Evolutionary conservation across 2,329 filamentous ascomycete species (phyloP).

Genomic region (Waltergamsia citrina): DNA sequence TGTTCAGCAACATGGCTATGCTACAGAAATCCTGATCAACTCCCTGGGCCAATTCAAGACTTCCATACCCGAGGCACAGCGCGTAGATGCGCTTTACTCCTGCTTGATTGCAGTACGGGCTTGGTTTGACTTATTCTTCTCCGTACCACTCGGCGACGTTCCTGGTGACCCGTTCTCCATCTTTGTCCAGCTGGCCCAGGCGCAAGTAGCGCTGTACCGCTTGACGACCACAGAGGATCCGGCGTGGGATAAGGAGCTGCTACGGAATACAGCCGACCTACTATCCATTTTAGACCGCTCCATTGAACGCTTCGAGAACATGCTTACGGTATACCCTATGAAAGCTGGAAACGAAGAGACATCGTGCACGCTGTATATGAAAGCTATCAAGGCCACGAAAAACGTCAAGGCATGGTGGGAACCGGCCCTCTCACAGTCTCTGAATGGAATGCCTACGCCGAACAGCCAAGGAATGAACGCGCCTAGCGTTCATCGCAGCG

Average conservation of each 20-base stretch:
- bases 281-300: conserved; percentile 22
- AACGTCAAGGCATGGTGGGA: conserved; percentile 24
- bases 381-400: conserved; percentile 23
- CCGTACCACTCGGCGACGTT: conserved; percentile 16
- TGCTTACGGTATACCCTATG: conserved; percentile 16
- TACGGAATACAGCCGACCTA: conserved; percentile 24
- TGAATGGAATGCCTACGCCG: conserved; percentile 18
- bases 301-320: conserved; percentile 18
- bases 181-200: conserved; percentile 23
- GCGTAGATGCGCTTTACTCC: conserved; percentile 24
- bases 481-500: too few species aligned
- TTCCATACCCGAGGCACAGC: conserved; percentile 17
- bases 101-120: conserved; percentile 21
- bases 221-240: conserved; percentile 28
- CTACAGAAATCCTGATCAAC: conserved; percentile 20
- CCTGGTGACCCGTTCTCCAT: conserved; percentile 21
- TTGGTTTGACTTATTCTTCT: conserved; percentile 26
- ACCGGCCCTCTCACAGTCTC: conserved; percentile 17
- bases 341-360: conserved; percentile 13
- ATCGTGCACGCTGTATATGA: conserved; percentile 20
- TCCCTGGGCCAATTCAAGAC: conserved; percentile 21
- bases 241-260: conserved; percentile 27
- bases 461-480: conserved; percentile 8
- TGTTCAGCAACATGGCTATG: conserved; percentile 17
- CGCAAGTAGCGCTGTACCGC: conserved; percentile 25